Evolutionary conservation across 2,329 filamentous ascomycete species (phyloP).

Genomic region (Massarina eburnea): DNA sequence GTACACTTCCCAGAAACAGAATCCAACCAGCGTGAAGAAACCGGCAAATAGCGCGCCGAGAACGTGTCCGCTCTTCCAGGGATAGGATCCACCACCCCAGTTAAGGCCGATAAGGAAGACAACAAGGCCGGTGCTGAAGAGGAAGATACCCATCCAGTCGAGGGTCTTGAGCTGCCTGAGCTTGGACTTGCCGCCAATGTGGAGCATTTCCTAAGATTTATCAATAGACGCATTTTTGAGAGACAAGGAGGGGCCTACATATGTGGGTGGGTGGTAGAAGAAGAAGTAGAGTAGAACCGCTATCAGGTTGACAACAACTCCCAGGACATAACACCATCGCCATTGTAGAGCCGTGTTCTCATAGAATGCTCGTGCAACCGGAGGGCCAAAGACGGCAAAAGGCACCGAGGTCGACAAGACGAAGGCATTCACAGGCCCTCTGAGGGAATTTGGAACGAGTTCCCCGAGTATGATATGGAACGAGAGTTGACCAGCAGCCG

Average conservation of each 20-base stretch:
- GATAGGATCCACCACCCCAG: constrained; percentile 42
- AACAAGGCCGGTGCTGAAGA: constrained; percentile 50
- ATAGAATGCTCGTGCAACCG: constrained; percentile 31
- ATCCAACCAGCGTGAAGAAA: constrained; percentile 32
- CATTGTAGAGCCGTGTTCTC: constrained; percentile 33
- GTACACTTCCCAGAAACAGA: constrained; percentile 35
- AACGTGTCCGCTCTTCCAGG: constrained; percentile 40
- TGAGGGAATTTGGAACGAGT: constrained; percentile 37
- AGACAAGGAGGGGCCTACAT: constrained; percentile 18
- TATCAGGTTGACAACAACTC: constrained; percentile 31
- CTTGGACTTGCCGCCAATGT: constrained; percentile 37
- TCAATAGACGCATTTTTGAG: not conserved
- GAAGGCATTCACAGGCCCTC: constrained; percentile 41
- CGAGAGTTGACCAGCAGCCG: constrained; percentile 42
- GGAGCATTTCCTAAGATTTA: constrained; percentile 32
- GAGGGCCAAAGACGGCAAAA: constrained; percentile 35
- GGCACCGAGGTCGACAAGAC: constrained; percentile 31
- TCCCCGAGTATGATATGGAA: constrained; percentile 44
- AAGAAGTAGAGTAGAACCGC: constrained; percentile 35
- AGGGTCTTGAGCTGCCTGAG: constrained; percentile 41
- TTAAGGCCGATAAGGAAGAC: constrained; percentile 52
- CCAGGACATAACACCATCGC: constrained; percentile 37
- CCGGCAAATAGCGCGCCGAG: constrained; percentile 39
- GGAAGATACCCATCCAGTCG: constrained; percentile 51
- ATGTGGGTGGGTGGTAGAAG: constrained; percentile 41